These are phyloP conservation scores for Takakia lepidozioides DNA, from an alignment of 225 moss, liverwort and hornwort species.

Conservation along the genomic window DNA sequence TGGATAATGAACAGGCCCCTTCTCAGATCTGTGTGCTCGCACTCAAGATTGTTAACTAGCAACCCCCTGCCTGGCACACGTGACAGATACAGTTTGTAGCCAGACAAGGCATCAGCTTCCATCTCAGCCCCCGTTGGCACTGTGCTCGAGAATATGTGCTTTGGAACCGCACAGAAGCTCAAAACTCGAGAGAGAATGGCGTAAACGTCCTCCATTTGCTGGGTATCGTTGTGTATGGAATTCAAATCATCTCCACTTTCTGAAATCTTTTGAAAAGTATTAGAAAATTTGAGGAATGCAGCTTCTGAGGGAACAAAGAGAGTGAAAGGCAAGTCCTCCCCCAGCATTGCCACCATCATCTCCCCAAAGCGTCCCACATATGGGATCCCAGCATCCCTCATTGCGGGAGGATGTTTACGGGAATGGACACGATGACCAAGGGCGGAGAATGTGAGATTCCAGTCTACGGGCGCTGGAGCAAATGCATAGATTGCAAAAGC, in stretches of 20 bases:
- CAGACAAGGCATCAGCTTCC: slow-evolving; percentile 53
- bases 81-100: slow-evolving; percentile 44
- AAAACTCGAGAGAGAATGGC: slow-evolving; percentile 59
- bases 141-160: slow-evolving; percentile 26
- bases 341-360: slow-evolving; percentile 56
- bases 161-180: slow-evolving; percentile 65
- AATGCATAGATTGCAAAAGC: no score
- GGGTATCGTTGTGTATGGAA: slow-evolving; percentile 1
- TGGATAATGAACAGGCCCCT: slow-evolving; percentile 44
- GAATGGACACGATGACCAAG: no score
- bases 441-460: no score
- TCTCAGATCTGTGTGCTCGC: slow-evolving; percentile 31
- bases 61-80: slow-evolving; percentile 42
- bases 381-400: not conserved
- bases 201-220: slow-evolving; percentile 11
- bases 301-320: slow-evolving; percentile 57
- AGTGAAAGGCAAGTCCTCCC: slow-evolving; percentile 58
- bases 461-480: no score
- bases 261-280: slow-evolving; percentile 17
- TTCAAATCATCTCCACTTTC: slow-evolving; percentile 8
- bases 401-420: no score
- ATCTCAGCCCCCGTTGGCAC: slow-evolving; percentile 34
- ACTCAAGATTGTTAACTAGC: slow-evolving; percentile 58
- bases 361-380: slow-evolving; percentile 48
- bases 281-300: slow-evolving; percentile 28